These are phyloP conservation scores for Excoecaria cochinchinensis DNA, from an alignment of 345 rosid species.

Conservation along the genomic window DNA sequence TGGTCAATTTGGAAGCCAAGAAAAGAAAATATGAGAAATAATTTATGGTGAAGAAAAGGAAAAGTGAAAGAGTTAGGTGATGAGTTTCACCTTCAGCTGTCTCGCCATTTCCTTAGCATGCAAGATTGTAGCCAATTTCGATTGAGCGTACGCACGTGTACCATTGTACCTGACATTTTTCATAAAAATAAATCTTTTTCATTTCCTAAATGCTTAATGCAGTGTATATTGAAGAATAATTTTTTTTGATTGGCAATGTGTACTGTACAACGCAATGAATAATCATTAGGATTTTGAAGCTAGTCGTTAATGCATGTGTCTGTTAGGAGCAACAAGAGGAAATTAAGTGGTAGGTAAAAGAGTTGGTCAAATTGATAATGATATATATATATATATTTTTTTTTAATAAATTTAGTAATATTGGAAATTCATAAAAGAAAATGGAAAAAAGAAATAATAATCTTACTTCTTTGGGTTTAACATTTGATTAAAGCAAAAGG, in stretches of 20 bases:
- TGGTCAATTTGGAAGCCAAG: constrained; percentile 8
- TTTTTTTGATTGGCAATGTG: too few species aligned
- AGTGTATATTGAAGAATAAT: too few species aligned
- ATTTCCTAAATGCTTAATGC: background rate
- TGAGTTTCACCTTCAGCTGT: constrained; percentile 58
- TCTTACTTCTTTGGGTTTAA: constrained; percentile 68
- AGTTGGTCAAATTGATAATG: background rate
- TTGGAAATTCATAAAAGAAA: background rate
- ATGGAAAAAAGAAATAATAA: constrained; percentile 1
- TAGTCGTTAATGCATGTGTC: background rate
- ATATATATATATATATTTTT: too few species aligned
- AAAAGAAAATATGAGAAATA: constrained; percentile 6
- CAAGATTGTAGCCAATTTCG: constrained; percentile 76
- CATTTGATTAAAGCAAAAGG: constrained; percentile 60
- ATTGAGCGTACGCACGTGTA: constrained; percentile 85
- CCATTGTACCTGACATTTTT: constrained; percentile 65
- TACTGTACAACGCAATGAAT: too few species aligned
- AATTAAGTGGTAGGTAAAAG: background rate
- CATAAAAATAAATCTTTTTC: background rate
- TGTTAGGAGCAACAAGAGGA: background rate
- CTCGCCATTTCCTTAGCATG: constrained; percentile 79
- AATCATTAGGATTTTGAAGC: background rate
- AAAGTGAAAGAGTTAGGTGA: background rate
- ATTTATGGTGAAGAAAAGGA: background rate
- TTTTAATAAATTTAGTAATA: background rate